A percentile compares a stretch with the other conserved stretches of the same genome.
Conservation (phyloP, 768 basidiomycete species). For the Mycena latifolia region DNA sequence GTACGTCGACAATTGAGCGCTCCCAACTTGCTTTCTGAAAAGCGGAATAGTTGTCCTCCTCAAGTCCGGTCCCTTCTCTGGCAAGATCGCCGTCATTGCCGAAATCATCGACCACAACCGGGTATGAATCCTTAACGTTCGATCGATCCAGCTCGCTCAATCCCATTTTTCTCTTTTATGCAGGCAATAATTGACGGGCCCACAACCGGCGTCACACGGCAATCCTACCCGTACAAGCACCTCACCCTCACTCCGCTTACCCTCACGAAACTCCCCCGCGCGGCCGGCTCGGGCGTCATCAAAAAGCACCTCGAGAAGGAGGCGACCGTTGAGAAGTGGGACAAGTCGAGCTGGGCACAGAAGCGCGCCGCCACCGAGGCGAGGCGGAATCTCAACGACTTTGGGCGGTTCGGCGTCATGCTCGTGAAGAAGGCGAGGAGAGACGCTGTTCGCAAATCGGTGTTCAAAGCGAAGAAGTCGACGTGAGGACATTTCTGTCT, state of each 20-base stretch:
- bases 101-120: conserved; percentile 99
- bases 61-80: conserved; percentile 86
- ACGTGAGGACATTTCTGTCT: conserved; percentile 39
- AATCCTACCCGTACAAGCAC: conserved; percentile 92
- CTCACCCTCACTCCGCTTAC: conserved; percentile 90
- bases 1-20: conserved; percentile 52
- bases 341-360: conserved; percentile 88
- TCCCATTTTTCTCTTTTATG: background rate
- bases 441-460: conserved; percentile 79
- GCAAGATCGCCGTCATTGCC: conserved; percentile 94
- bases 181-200: conserved; percentile 98
- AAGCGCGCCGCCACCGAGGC: conserved; percentile 81
- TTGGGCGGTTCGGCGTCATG: conserved; percentile 91
- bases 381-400: conserved; percentile 87
- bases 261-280: conserved; percentile 88
- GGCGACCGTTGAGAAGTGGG: conserved; percentile 89
- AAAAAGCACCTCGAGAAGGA: conserved; percentile 92
- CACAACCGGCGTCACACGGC: conserved; percentile 90
- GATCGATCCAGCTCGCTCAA: background rate
- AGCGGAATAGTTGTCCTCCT: conserved; percentile 86
- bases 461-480: conserved; percentile 67
- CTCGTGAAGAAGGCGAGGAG: conserved; percentile 90
- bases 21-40: conserved; percentile 19
- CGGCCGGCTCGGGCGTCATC: conserved; percentile 83
- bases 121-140: conserved; percentile 59